Evolutionary conservation across 1,284 basidiomycete genomes (phyloP).

Genomic region (Leccinum discolor): DNA sequence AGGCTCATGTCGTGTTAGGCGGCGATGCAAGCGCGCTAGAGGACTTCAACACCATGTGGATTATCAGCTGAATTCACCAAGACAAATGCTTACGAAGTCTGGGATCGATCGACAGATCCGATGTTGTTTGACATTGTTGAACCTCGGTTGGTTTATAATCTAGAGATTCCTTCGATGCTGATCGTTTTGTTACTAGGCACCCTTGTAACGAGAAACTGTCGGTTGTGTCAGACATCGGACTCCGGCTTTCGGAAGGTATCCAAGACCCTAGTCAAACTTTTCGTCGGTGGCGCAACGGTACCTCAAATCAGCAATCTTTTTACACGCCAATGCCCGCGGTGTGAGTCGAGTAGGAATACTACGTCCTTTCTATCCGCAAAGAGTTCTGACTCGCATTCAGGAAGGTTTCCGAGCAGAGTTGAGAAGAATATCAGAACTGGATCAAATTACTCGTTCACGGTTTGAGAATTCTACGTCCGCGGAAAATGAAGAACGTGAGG

Average conservation of each 20-base stretch:
- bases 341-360: too few relatives aligned
- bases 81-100: constrained; percentile 84
- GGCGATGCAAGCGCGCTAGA: constrained; percentile 52
- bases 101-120: constrained; percentile 87
- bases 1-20: constrained; percentile 26
- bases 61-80: constrained; percentile 73
- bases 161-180: constrained; percentile 3
- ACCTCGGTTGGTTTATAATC: constrained; percentile 58
- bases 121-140: constrained; percentile 92
- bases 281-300: too few relatives aligned
- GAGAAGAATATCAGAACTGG: too few relatives aligned
- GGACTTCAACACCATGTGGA: constrained; percentile 85
- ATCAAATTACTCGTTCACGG: too few relatives aligned
- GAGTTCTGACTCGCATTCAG: too few relatives aligned
- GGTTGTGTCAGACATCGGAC: constrained; percentile 86
- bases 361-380: too few relatives aligned
- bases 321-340: too few relatives aligned
- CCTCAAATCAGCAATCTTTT: too few relatives aligned
- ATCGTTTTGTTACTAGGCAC: constrained; percentile 51
- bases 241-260: constrained; percentile 86
- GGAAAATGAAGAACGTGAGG: too few relatives aligned
- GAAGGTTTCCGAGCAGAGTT: too few relatives aligned
- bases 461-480: too few relatives aligned
- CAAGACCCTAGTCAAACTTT: constrained; percentile 45
- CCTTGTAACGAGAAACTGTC: constrained; percentile 88